phyloP scores from a whole-genome alignment of 306 rosid species.

The Castanospermum australe region DNA sequence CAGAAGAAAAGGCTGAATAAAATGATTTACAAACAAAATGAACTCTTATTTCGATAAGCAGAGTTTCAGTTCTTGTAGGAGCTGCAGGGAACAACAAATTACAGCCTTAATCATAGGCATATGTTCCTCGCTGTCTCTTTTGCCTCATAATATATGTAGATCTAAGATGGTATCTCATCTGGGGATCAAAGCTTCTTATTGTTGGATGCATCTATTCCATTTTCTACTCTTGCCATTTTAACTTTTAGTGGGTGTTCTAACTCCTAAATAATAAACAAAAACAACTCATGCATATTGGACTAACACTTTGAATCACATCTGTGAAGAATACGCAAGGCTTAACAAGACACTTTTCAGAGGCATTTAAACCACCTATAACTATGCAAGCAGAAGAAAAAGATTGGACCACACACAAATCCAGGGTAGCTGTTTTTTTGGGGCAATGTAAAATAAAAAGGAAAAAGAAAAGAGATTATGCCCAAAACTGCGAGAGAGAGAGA shows the following conservation, averaged over 20 bases:
- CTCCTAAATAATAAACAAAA: too few species aligned
- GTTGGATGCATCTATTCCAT: too few species aligned
- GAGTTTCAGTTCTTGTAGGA: not conserved
- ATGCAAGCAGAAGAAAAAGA: not conserved
- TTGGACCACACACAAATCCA: conserved; percentile 12
- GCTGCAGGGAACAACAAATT: too few species aligned
- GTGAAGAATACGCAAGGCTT: not conserved
- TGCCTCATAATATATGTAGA: not conserved
- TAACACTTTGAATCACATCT: not conserved
- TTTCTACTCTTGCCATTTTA: too few species aligned
- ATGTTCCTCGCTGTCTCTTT: not conserved
- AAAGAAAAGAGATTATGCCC: not conserved
- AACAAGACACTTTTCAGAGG: not conserved
- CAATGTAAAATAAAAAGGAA: not conserved
- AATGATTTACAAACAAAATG: not conserved
- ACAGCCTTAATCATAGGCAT: not conserved
- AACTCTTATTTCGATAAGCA: not conserved
- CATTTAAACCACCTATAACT: not conserved
- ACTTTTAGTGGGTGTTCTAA: too few species aligned
- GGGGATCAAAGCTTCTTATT: not conserved
- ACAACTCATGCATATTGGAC: too few species aligned
- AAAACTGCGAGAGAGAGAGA: not conserved
- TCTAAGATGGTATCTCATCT: not conserved
- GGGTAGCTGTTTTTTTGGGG: not conserved
- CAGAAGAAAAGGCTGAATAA: not conserved